Evolutionary conservation across 2,329 filamentous ascomycete species (phyloP), one percentile per base, ranked within the genome.

Genomic region (Colletotrichum godetiae): DNA sequence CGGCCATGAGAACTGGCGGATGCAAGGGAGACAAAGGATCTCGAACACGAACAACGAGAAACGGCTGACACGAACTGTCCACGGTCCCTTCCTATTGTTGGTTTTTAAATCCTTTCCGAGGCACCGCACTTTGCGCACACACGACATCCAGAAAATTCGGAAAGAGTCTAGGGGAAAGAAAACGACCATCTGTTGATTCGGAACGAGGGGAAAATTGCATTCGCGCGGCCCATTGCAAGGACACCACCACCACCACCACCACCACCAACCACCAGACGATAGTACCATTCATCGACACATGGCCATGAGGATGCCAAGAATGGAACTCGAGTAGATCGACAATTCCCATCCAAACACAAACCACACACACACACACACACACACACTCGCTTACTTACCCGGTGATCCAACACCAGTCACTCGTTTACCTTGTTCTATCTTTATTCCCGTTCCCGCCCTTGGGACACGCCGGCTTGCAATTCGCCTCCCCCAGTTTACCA

Each of bases 271-370:
- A 68, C 59, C 67, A 53, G 56, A 73, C 65, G 64, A 74, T 74
- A 49, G 15, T 49, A 57, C 64, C 49, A 65, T 64, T 22, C 37
- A 62, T 75, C 66, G 53, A 68, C 53, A 35, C 55, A 53, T 33
- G 62, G 49, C 35, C 42, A 59, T 53, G 66, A 75, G 42, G 57
- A 69, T 70, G 55, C 58, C 66, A 58, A 69, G 73, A 61, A 75
- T 75, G 68, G 73, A 75, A 67, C 70, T 70, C 63, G 74, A 65
- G 65, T 73, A 73, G 67, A 70, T 73, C 70, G 70, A 60, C 67
- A 61, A 52, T 46, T 65, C 53, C n/a, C 13, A 27, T 49, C 52
- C 65, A 68, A 29, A 63, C 65, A 59, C 66, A 49, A 49, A 49
- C 42, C 19, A 24, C 37, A 55, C 59, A 42, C 31, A 46, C 24